These are phyloP conservation scores for Trametes meyenii DNA, from an alignment of 768 basidiomycete species.

Conservation along the genomic window DNA sequence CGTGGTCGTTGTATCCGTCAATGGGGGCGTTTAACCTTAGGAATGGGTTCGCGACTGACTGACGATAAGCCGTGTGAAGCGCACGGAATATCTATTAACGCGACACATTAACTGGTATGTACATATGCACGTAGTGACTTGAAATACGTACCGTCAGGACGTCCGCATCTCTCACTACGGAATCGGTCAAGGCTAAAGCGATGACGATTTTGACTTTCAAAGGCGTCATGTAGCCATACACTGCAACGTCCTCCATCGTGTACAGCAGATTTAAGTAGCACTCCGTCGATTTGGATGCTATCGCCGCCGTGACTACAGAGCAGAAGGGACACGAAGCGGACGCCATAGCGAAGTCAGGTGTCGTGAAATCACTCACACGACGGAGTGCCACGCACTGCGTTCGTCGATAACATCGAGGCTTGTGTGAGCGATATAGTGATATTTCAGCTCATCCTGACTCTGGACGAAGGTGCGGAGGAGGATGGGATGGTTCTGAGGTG, in stretches of 20 bases:
- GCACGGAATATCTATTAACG: constrained; percentile 80
- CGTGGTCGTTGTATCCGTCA: constrained; percentile 53
- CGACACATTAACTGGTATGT: not conserved
- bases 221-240: constrained; percentile 91
- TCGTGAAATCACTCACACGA: constrained; percentile 9
- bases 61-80: constrained; percentile 85
- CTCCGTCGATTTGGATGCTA: constrained; percentile 61
- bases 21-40: constrained; percentile 59
- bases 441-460: constrained; percentile 68
- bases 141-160: constrained; percentile 62
- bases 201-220: constrained; percentile 86
- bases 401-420: constrained; percentile 91
- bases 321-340: constrained; percentile 22
- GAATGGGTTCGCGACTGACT: constrained; percentile 85
- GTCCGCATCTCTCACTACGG: constrained; percentile 80
- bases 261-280: constrained; percentile 87
- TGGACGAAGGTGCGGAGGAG: constrained; percentile 73
- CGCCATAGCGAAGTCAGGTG: constrained; percentile 1
- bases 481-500: constrained; percentile 80
- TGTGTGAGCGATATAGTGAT: constrained; percentile 91
- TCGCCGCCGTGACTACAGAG: constrained; percentile 39
- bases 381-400: constrained; percentile 60
- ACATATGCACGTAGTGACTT: not conserved
- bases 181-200: constrained; percentile 77
- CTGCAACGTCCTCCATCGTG: constrained; percentile 90